Evolutionary conservation across 2,329 filamentous ascomycete genomes (phyloP).

Genomic region (Lasiodiplodia hormozganensis): DNA sequence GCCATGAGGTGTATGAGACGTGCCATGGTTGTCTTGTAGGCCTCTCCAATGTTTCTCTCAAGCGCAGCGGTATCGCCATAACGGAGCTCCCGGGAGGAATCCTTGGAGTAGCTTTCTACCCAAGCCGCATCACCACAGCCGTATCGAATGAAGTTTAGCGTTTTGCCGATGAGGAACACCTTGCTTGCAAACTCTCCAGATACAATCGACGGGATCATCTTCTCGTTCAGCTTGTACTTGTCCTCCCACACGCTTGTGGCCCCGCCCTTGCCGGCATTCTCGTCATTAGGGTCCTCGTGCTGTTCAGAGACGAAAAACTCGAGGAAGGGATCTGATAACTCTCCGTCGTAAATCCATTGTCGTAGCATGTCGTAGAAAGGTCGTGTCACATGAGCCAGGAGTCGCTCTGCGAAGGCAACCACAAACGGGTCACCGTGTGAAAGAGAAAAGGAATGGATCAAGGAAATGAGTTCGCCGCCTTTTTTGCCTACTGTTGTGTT

Average conservation of each 20-base stretch:
- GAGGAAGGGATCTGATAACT: constrained; percentile 91
- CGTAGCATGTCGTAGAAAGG: constrained; percentile 97
- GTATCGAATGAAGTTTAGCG: constrained; percentile 96
- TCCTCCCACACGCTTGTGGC: constrained; percentile 97
- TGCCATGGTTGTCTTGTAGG: constrained; percentile 98
- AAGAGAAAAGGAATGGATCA: constrained; percentile 92
- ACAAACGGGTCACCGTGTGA: constrained; percentile 97
- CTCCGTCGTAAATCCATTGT: constrained; percentile 98
- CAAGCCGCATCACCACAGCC: constrained; percentile 92
- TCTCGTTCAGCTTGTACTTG: constrained; percentile 85
- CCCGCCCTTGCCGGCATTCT: constrained; percentile 56
- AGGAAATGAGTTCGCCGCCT: constrained; percentile 88
- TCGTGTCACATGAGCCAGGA: constrained; percentile 84
- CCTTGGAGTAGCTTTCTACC: constrained; percentile 95
- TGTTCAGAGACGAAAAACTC: constrained; percentile 97
- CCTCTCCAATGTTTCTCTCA: constrained; percentile 92
- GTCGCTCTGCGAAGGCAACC: constrained; percentile 86
- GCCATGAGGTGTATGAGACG: constrained; percentile 93
- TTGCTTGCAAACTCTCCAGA: constrained; percentile 94
- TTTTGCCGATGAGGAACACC: constrained; percentile 96
- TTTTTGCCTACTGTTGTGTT: constrained; percentile 61
- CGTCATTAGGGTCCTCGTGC: constrained; percentile 58
- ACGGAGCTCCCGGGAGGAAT: constrained; percentile 85
- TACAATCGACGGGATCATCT: constrained; percentile 92
- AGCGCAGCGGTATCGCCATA: constrained; percentile 94